Base-by-base conservation (phyloP, 2,329 filamentous ascomycete species). In the Cadophora sp. region DNA sequence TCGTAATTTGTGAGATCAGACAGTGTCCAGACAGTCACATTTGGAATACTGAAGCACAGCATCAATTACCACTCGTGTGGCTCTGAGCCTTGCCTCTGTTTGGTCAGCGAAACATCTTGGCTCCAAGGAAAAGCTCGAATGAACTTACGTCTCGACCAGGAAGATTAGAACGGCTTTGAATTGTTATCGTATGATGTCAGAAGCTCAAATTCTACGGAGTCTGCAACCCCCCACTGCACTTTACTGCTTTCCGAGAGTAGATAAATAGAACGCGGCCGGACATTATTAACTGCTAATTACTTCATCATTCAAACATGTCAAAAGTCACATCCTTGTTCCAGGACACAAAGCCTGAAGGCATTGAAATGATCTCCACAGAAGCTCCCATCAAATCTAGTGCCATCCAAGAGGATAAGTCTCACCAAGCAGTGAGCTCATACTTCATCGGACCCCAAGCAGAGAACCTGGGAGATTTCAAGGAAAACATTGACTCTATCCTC, bases 391-490 rank as follows among this genome's bases (percentile, higher is more conserved):
- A 16, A 41, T 9, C 36, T 3, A 58, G 36, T 18, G 53, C 30
- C 13, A 33, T 58, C n/a, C 33, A 41, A 20, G 61, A 55, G 9
- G 39, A 64, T 11, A 64, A 64, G 22, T 64, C 50, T 36, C 50
- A 64, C 22, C 61, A 64, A 36, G 39, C 36, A 8, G 41, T 64
- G n/a, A 56, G 48, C 39, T 64, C 61, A 4, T 64, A 64, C 47
- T 64, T 64, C 61, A 64, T 64, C 22, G 61, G 61, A 18, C 61
- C 61, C 4, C 50, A 47, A 58, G 61, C 61, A 43, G 61, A 64
- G 27, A 64, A 64, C 27, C 22, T 56, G 3, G 50, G 50, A 5
- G 61, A 64, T 24, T 58, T 64, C 39, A 53, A n/a, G 11, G 61
- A 27, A 13, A 56, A 64, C 24, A 56, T 64, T 30, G 61, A 56